Evolutionary conservation across 2,329 filamentous ascomycete genomes (phyloP), one percentile per base, ranked within the genome.

Genomic region (Nemania serpens): DNA sequence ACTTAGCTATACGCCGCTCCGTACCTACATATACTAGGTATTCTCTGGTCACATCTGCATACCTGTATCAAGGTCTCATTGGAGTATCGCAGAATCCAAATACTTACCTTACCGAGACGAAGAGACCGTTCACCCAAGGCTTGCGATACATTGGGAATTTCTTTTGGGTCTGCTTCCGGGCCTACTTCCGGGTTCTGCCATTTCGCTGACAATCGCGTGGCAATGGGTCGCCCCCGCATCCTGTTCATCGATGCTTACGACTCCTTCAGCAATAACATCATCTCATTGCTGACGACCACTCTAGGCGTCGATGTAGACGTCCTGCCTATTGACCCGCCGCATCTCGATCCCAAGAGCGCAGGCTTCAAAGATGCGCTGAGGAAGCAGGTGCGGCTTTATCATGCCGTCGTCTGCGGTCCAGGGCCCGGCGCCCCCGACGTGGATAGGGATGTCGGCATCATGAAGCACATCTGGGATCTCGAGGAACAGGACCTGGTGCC

Each of bases 191-290:
- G 43, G 54, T 41, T 34, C 25, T 39, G 49, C 25, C 39, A 36
- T 25, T 41, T 13, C 12, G 22, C 29, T 37, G 39, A 17, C 34
- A 15, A 54, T 22, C 36, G 37, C 43, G 59, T 65, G 61, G 67
- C 65, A 53, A 75, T 75, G 75, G 65, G 59, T 53, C 70, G 68
- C 43, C 71, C 73, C 64, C 79, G 80, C 62, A 89, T 98, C 64
- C 85, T 98, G 65, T 97, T 96, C 77, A 82, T 99, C 68, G 95
- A 98, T 75, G 93, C 94, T 64, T 96, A 96, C 77, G 95, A 99
- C 79, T 97, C 93, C 43, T 99, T 97, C 77, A 91, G 93, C 57
- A 93, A 96, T 78, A 98, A 97, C 78, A 95, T 98, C 70, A 87
- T 96, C 55, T 88, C 91, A 5, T 84, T 97, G 36, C 82, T 98